Evolutionary conservation across 192 early-diverging fungal genomes (phyloP).

Genomic region (Entomortierella beljakovae): DNA sequence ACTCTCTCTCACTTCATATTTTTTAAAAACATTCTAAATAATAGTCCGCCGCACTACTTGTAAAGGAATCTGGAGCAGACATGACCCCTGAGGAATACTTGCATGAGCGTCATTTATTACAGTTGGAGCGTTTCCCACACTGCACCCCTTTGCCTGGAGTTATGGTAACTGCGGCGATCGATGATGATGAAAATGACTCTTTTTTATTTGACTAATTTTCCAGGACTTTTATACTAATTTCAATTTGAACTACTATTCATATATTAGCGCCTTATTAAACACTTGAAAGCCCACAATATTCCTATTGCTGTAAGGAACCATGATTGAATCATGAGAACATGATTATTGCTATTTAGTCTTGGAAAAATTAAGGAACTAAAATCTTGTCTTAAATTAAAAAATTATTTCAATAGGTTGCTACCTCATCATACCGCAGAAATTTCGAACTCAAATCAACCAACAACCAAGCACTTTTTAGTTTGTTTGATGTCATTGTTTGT

Average conservation of each 20-base stretch:
- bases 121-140: conserved; percentile 70
- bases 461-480: conserved; percentile 76
- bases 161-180: conserved; percentile 58
- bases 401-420: conserved; percentile 67
- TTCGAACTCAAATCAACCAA: conserved; percentile 80
- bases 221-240: neutral
- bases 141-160: conserved; percentile 76
- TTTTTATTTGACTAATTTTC: neutral
- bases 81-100: conserved; percentile 88
- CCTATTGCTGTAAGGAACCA: conserved; percentile 72
- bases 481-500: conserved; percentile 87
- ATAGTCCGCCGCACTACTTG: conserved; percentile 70
- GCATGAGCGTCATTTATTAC: conserved; percentile 63
- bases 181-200: neutral
- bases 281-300: conserved; percentile 76
- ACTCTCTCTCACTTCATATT: neutral
- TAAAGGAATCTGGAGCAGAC: conserved; percentile 73
- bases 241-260: neutral
- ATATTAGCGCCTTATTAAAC: conserved; percentile 69
- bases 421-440: conserved; percentile 81
- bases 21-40: neutral
- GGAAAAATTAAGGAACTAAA: no score
- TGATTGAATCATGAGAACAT: conserved; percentile 16
- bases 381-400: neutral
- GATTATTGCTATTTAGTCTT: neutral